These are phyloP conservation scores for Dysphania ambrosioides DNA, from an alignment of 148 eudicot genomes.

Conservation along the genomic window DNA sequence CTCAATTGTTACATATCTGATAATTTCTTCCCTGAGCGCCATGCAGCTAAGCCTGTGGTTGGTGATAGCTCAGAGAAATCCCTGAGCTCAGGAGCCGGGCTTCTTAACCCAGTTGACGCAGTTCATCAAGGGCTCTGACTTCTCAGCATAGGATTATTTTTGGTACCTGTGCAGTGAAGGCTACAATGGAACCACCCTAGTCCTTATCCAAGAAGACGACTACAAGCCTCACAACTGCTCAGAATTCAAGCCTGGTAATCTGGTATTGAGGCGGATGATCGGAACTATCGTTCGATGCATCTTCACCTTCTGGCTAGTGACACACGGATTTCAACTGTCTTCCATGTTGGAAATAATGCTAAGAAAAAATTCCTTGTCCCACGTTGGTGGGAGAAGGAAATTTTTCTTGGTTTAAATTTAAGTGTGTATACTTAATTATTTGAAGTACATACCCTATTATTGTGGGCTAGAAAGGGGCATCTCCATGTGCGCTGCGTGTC, in stretches of 20 bases:
- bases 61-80: conserved; percentile 41
- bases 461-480: too few species aligned
- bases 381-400: too few species aligned
- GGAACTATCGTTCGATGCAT: conserved; percentile 82
- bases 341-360: too few species aligned
- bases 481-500: too few species aligned
- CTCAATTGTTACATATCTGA: too few species aligned
- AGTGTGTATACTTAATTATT: too few species aligned
- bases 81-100: conserved; percentile 58
- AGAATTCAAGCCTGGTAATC: conserved; percentile 22
- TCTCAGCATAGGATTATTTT: conserved; percentile 43
- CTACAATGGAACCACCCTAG: conserved; percentile 43
- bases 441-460: too few species aligned
- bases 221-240: conserved; percentile 51
- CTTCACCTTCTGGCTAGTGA: conserved; percentile 24
- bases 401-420: too few species aligned
- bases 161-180: conserved; percentile 67
- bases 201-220: conserved; percentile 29
- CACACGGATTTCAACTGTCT: conserved; percentile 31
- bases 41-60: conserved; percentile 55
- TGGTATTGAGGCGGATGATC: conserved; percentile 58
- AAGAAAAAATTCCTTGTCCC: too few species aligned
- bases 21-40: background rate
- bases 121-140: conserved; percentile 64
- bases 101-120: conserved; percentile 55